A percentile compares a stretch with the other conserved stretches of the same genome.
Conservation (phyloP, 1,284 basidiomycete genomes). For the Pseudozyma flocculosa region DNA sequence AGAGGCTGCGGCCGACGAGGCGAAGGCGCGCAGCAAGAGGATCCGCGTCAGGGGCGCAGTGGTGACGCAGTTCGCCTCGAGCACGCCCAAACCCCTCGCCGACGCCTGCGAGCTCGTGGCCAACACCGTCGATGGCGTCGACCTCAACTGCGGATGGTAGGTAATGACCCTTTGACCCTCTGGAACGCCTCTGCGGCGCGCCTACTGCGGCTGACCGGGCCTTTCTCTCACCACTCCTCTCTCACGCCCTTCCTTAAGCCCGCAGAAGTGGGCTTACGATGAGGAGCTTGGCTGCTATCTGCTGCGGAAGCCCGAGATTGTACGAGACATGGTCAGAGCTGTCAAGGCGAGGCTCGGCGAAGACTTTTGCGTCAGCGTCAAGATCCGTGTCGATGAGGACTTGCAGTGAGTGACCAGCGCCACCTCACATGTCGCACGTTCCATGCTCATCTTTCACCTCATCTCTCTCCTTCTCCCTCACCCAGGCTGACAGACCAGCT, state of each 20-base stretch:
- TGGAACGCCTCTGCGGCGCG: background rate
- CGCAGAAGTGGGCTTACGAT: slow-evolving; percentile 56
- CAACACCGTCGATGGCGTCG: slow-evolving; percentile 64
- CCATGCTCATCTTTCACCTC: too few relatives aligned
- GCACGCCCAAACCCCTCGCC: slow-evolving; percentile 62
- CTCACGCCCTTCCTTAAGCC: too few relatives aligned
- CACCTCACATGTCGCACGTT: too few relatives aligned
- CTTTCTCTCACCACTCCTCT: too few relatives aligned
- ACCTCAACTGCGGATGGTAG: slow-evolving; percentile 64
- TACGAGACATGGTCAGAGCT: slow-evolving; percentile 64
- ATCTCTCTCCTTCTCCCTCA: too few relatives aligned
- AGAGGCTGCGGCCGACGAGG: slow-evolving; percentile 12
- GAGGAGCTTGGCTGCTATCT: slow-evolving; percentile 66
- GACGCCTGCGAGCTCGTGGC: slow-evolving; percentile 65
- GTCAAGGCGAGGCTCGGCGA: slow-evolving; percentile 64
- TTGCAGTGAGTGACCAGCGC: slow-evolving; percentile 57
- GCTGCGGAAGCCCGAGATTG: slow-evolving; percentile 65
- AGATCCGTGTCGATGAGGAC: slow-evolving; percentile 66
- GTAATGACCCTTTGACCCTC: background rate
- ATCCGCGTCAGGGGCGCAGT: slow-evolving; percentile 61
- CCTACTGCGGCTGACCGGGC: too few relatives aligned
- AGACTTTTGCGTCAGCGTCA: slow-evolving; percentile 65
- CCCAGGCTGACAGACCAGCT: slow-evolving; percentile 62
- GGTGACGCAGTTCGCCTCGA: slow-evolving; percentile 66
- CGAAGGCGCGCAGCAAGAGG: slow-evolving; percentile 16